Conservation (phyloP, 1,284 basidiomycete species). For the Erythrobasidium hasegawianum region DNA sequence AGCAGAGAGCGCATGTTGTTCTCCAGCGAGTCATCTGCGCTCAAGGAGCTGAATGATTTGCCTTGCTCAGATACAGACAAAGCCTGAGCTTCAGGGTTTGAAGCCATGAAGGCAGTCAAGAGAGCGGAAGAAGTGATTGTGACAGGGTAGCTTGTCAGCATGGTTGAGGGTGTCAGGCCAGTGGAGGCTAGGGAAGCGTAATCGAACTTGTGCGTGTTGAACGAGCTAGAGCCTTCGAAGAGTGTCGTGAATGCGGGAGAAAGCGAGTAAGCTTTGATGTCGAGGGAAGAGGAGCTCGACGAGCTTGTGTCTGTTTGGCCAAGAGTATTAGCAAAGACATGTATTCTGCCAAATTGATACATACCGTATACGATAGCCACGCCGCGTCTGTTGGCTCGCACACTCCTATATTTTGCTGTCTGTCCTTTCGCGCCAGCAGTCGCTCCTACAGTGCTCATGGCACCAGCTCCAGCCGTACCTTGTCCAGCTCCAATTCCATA, state of each 20-base stretch:
- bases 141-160: conserved; percentile 85
- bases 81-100: conserved; percentile 40
- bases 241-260: conserved; percentile 79
- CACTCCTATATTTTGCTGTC: conserved; percentile 24
- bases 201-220: conserved; percentile 20
- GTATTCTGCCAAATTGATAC: conserved; percentile 38
- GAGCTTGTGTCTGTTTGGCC: conserved; percentile 53
- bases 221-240: conserved; percentile 59
- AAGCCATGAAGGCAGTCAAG: conserved; percentile 76
- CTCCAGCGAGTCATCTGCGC: conserved; percentile 33
- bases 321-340: neutral
- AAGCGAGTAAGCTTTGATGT: conserved; percentile 86
- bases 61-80: conserved; percentile 12
- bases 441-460: conserved; percentile 28
- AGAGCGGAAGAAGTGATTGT: conserved; percentile 82
- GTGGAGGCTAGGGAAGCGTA: conserved; percentile 63
- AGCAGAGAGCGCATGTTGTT: conserved; percentile 27
- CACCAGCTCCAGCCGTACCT: conserved; percentile 49
- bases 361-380: conserved; percentile 83
- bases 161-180: conserved; percentile 80
- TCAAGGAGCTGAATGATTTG: conserved; percentile 16
- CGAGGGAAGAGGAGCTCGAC: conserved; percentile 76
- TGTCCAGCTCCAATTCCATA: conserved; percentile 63
- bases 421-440: conserved; percentile 24
- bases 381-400: conserved; percentile 61